Percentiles rank a stretch among this genome's conserved stretches.
These are phyloP conservation scores for Diaporthe helianthi DNA, from an alignment of 2,329 filamentous ascomycete species.

Conservation along the genomic window DNA sequence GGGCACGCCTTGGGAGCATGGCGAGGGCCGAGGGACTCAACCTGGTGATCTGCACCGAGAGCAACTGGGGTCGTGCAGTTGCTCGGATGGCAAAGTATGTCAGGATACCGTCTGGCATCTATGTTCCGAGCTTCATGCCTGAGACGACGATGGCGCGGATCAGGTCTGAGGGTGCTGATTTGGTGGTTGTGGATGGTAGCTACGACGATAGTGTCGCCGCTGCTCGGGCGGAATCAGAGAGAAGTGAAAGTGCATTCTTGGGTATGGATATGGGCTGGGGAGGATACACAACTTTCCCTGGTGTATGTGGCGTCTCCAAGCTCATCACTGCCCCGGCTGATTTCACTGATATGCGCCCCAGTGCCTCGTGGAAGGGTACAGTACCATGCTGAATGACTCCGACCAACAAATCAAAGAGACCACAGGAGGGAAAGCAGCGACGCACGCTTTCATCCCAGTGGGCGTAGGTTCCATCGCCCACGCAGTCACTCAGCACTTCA, in stretches of 20 bases:
- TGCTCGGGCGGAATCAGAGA: conserved; percentile 52
- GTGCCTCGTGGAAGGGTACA: conserved; percentile 82
- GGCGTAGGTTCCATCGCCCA: conserved; percentile 78
- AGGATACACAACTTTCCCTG: conserved; percentile 70
- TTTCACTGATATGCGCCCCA: conserved; percentile 39
- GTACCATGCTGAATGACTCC: conserved; percentile 73
- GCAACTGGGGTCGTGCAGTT: conserved; percentile 78
- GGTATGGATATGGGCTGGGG: conserved; percentile 74
- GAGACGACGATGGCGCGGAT: conserved; percentile 61
- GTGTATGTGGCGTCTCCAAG: conserved; percentile 45
- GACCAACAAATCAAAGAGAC: conserved; percentile 64
- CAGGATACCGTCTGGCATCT: conserved; percentile 61
- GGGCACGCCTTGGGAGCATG: conserved; percentile 4
- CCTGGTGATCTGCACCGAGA: conserved; percentile 73
- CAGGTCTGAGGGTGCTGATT: conserved; percentile 65
- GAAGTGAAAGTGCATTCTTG: conserved; percentile 54
- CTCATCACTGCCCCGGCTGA: no score
- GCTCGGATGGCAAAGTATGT: conserved; percentile 71
- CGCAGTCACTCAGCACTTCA: conserved; percentile 71
- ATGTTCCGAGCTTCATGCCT: conserved; percentile 67
- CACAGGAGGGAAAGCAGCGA: conserved; percentile 47
- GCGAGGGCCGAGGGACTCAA: conserved; percentile 41
- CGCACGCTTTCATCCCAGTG: conserved; percentile 67
- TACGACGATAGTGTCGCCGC: conserved; percentile 70
- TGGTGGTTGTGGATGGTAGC: conserved; percentile 60